Conservation (phyloP, 257 asterid genomes). For the Parsonsia alboflavescens region DNA sequence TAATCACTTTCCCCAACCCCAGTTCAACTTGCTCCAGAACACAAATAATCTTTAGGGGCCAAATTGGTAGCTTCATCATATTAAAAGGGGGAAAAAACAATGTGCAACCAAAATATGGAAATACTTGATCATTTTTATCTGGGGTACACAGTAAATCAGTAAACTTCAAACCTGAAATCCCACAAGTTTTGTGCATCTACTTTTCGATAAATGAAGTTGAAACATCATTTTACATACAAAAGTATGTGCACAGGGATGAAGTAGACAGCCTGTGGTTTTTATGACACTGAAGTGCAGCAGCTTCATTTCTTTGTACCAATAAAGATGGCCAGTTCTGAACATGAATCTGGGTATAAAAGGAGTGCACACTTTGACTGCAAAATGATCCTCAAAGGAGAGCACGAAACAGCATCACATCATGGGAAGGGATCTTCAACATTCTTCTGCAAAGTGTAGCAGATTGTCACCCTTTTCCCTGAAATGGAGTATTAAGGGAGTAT, state of each 20-base stretch:
- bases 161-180: neutral
- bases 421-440: neutral
- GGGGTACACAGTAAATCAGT: neutral
- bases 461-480: conserved; percentile 19
- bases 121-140: neutral
- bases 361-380: conserved; percentile 2
- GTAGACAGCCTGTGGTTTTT: neutral
- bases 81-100: neutral
- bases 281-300: neutral
- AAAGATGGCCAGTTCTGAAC: neutral
- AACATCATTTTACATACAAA: neutral
- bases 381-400: conserved; percentile 9
- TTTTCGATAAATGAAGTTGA: conserved; percentile 1
- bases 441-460: neutral
- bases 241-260: neutral
- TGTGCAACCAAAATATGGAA: neutral
- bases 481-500: neutral
- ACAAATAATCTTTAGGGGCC: too few species aligned
- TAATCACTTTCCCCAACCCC: too few species aligned
- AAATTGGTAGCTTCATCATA: too few species aligned
- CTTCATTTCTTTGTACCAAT: neutral
- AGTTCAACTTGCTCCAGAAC: too few species aligned
- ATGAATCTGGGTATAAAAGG: neutral
- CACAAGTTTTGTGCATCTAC: neutral
- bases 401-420: neutral